These are phyloP conservation scores for Eucalyptus regnans DNA, from an alignment of 345 rosid genomes.

Conservation along the genomic window DNA sequence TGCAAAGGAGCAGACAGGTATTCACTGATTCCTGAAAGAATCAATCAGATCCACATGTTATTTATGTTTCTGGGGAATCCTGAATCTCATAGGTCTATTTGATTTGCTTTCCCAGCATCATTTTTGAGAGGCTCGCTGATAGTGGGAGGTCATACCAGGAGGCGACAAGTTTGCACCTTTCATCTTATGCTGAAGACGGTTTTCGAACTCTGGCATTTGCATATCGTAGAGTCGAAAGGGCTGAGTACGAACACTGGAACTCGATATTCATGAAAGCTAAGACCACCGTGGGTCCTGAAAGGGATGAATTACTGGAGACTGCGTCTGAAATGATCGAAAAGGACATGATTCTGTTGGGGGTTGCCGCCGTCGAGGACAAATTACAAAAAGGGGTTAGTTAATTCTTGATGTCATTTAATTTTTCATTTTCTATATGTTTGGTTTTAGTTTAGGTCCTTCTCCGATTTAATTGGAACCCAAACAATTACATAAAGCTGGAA, in stretches of 20 bases:
- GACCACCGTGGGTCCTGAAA: constrained; percentile 53
- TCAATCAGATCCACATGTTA: not conserved
- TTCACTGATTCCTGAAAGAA: not conserved
- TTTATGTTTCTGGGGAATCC: not conserved
- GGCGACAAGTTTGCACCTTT: constrained; percentile 42
- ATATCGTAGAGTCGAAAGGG: constrained; percentile 29
- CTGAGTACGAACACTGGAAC: constrained; percentile 48
- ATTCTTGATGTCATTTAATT: not conserved
- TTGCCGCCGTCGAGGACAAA: constrained; percentile 70
- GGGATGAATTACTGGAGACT: constrained; percentile 54
- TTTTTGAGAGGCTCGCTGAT: constrained; percentile 57
- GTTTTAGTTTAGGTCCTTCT: not conserved
- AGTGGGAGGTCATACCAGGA: constrained; percentile 37
- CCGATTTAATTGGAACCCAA: not conserved
- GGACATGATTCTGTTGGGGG: constrained; percentile 60
- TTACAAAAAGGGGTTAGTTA: constrained; percentile 67
- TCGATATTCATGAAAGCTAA: constrained; percentile 40
- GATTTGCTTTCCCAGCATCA: constrained; percentile 32
- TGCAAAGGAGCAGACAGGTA: constrained; percentile 95
- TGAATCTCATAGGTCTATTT: not conserved
- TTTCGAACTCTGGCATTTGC: constrained; percentile 73
- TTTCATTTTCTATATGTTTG: not conserved
- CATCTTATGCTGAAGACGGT: constrained; percentile 61
- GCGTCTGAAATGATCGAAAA: constrained; percentile 64
- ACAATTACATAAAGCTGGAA: not conserved